Evolutionary conservation across 768 basidiomycete genomes (phyloP), one percentile per base, ranked within the genome.

Genomic region (Macrolepiota dolichaula): DNA sequence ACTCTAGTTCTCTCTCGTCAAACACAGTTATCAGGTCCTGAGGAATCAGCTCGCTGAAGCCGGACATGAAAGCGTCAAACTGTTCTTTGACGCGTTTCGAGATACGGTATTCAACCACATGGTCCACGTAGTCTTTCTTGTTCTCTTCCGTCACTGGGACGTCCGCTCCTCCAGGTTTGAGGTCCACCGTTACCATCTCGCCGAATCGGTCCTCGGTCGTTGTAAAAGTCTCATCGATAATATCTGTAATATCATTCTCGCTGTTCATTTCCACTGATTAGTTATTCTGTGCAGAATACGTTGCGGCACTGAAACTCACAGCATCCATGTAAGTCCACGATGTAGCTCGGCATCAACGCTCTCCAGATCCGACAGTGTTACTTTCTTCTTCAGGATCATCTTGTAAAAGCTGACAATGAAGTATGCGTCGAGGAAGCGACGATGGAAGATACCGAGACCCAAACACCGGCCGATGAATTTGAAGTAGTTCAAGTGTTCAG

Each of bases 381-480:
- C 95, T 77, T 98, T 97, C 82, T 98, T 98, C 82, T 92, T 93
- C 69, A 99, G 72, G 62, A 98, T 96, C 96, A 98, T 98, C 81
- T 98, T 99, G 85, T 99, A 98, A 83, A 99, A 97, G 69, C 93
- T 93, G 72, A 96, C 95, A 66, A 98, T 98, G 74, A 99, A 99
- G 82, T 98, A 98, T 37, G 96, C 96, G 67, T 99, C 97, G 65
- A 99, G 78, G 88, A 99, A 99, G 10, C 97, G 92, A 57, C 97
- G 88, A 72, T 99, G 97, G 87, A 99, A 99, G 72, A 99, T 98
- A 65, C 93, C 96, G 47, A 98, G 83, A 55, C 96, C 95, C 57
- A 98, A 80, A 69, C 91, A 93, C 37, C 97, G 88, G 9, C 97
- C 97, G 65, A 99, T 98, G 75, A 99, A 98, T 78, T 98, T 98